Evolutionary conservation across 768 basidiomycete species (phyloP).

Genomic region (Psilocybe azurescens): DNA sequence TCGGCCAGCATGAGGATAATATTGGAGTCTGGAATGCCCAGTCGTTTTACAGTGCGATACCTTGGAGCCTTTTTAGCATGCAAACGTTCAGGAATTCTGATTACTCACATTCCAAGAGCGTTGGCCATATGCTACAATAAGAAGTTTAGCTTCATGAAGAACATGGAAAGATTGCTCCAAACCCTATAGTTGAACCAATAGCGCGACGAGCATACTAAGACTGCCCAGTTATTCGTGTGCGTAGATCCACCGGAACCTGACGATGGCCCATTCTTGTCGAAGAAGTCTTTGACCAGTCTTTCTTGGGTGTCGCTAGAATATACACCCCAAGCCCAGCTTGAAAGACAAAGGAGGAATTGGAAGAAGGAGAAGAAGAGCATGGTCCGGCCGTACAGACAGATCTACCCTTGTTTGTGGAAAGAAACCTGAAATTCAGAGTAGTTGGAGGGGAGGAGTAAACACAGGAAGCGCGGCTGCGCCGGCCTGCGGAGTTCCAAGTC

Average conservation of each 20-base stretch:
- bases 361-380: constrained; percentile 37
- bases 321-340: constrained; percentile 37
- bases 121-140: constrained; percentile 92
- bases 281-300: constrained; percentile 50
- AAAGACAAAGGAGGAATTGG: constrained; percentile 38
- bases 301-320: constrained; percentile 36
- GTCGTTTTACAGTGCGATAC: constrained; percentile 97
- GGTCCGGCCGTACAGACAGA: not conserved
- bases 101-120: constrained; percentile 89
- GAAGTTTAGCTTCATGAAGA: constrained; percentile 5
- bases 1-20: constrained; percentile 99
- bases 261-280: constrained; percentile 40
- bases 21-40: constrained; percentile 98
- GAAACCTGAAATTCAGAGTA: not conserved
- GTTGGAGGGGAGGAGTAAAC: not conserved
- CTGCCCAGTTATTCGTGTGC: constrained; percentile 99
- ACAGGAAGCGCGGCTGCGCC: not conserved
- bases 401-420: not conserved
- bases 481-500: constrained; percentile 21
- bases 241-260: constrained; percentile 32
- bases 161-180: constrained; percentile 31
- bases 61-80: constrained; percentile 39
- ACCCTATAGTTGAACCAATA: constrained; percentile 99
- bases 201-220: constrained; percentile 90
- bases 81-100: not conserved